Evolutionary conservation across 306 rosid species (phyloP), one percentile per base, ranked within the genome.

Genomic region (Trichosanthes truncata): DNA sequence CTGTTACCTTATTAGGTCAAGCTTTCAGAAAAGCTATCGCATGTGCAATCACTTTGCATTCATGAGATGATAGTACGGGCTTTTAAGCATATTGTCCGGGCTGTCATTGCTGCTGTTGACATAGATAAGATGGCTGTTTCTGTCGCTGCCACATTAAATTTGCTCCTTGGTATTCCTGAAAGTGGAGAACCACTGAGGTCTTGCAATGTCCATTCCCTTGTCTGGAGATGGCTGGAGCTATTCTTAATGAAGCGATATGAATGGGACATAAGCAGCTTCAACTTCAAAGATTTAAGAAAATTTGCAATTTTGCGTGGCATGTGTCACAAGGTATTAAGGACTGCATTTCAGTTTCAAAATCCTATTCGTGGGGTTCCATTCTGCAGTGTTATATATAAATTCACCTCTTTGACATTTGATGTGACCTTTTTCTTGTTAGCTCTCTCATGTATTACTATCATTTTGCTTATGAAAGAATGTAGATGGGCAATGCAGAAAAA

Each of bases 1-100:
- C 48, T 77, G 60, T 52, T 65, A 31, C 26, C 82, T 84, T 87
- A 55, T 73, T 84, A 95, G 98, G 97, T 95, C 82, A 95, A 92
- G 87, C 97, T 95, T 84, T 92, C 98, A 11, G 98, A 90, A 83
- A 95, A 95, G 83, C 87, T 95, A 59, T 90, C 98, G 4, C 99
- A 95, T 65, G 97, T 95, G 77, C 99, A 95, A 79, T 91, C 99
- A 77, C 97, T 95, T 68, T 93, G 98, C 81, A 87, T 95, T 80
- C 99, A 95, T 86, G 99, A 95, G 82, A 95, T 95, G 99, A 90
- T 93, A 80, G 96, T 91, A 80, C 91, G 99, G 82, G 99, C 99
- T 72, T 93, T 91, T 83, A 95, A 95, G 92, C 99, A 95, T 87
- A 87, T 95, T 80, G 84, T 95, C 82, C 96, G 89, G 85, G 99